Base-by-base conservation (phyloP, 2,329 filamentous ascomycete genomes). In the Sclerotiophoma versabilis region DNA sequence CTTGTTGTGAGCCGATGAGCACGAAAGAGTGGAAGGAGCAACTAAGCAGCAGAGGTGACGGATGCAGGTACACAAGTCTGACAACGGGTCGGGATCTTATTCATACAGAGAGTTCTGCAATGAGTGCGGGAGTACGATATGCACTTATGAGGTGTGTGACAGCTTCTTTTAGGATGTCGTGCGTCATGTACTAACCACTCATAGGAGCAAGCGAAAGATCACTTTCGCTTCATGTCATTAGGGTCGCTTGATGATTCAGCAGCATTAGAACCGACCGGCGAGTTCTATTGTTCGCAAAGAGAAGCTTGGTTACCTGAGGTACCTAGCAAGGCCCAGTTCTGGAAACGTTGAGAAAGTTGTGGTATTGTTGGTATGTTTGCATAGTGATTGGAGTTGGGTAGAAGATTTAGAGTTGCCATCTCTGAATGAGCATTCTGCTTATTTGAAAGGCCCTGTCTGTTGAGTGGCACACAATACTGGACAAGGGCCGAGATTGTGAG, bases 271-370 rank as follows among this genome's bases (percentile, higher is more conserved):
- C 69, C 68, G 7, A 70, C 86, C 68, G 90, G 90, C 7, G 86
- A 89, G 56, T 92, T 93, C 75, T 96, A 87, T 74, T 96, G 90
- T 73, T 88, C 54, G 22, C 47, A 57, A 14, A 36, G 65, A 29
- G 58, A 56, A 23, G 49, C 26, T 7, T 68, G 68, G 66, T 49
- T 69, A 50, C 65, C 64, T 2, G 61, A 65, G 49, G 47, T 69
- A 33, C 60, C 64, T 30, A 57, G 66, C 57, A 60, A 56, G 55
- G 32, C 53, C 15, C 49, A 49, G 15, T 53, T 57, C 25, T 30
- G 32, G 41, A 59, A 57, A 23, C 41, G 49, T 14, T 55, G 19
- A 23, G 33, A 27, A 11, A n/a, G 11, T 26, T 36, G 5, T 22
- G 5, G 20, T 29, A 1, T 14, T 25, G 14, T 15, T 12, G 23